Evolutionary conservation across 208 protist species (phyloP).

Genomic region (Leishmania guyanensis): DNA sequence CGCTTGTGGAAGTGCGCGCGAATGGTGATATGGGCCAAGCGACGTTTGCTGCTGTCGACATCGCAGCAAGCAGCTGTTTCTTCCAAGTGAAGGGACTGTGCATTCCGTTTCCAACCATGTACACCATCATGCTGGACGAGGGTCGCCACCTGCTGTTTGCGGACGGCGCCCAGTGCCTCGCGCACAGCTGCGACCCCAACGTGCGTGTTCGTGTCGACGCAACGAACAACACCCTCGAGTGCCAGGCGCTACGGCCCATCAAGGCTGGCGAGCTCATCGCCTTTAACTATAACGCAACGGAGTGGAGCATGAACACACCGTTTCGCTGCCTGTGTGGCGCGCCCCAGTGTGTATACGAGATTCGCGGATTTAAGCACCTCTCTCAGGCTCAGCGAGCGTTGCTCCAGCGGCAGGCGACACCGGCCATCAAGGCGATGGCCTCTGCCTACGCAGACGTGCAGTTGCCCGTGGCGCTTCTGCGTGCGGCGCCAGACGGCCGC

Average conservation of each 20-base stretch:
- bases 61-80: slow-evolving; percentile 62
- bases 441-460: slow-evolving; percentile 40
- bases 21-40: slow-evolving; percentile 67
- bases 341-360: slow-evolving; percentile 57
- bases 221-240: slow-evolving; percentile 71
- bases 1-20: slow-evolving; percentile 51
- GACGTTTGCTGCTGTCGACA: slow-evolving; percentile 51
- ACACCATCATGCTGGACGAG: slow-evolving; percentile 71
- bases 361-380: slow-evolving; percentile 84
- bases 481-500: slow-evolving; percentile 30
- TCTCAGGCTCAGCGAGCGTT: slow-evolving; percentile 45
- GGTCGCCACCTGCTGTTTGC: slow-evolving; percentile 73
- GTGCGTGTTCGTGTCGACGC: slow-evolving; percentile 64
- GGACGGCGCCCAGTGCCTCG: slow-evolving; percentile 75
- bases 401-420: slow-evolving; percentile 49
- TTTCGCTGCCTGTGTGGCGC: slow-evolving; percentile 78
- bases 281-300: slow-evolving; percentile 85
- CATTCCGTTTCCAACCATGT: slow-evolving; percentile 69
- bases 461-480: slow-evolving; percentile 44
- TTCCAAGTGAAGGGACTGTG: slow-evolving; percentile 57
- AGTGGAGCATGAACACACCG: slow-evolving; percentile 79
- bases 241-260: slow-evolving; percentile 77
- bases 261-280: slow-evolving; percentile 57
- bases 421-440: slow-evolving; percentile 61
- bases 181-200: slow-evolving; percentile 87